phyloP scores from a whole-genome alignment of 192 early-diverging fungal genomes.

The Podila epicladia region DNA sequence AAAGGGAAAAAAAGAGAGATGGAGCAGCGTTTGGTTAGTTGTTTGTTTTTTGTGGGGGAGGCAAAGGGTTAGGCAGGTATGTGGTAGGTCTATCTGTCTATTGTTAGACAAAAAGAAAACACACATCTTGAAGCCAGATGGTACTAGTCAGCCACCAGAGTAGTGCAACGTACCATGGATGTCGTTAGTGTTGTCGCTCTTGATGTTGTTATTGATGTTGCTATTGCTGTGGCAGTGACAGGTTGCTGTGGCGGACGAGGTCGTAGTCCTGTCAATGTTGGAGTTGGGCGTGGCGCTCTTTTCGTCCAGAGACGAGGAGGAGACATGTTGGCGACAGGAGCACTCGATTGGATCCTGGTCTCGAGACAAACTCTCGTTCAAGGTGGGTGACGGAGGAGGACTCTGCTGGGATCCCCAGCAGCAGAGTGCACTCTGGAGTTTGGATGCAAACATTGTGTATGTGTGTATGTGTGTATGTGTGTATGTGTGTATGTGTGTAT shows the following conservation, averaged over 20 bases:
- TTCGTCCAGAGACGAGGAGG: background rate
- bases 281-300: background rate
- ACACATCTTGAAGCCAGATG: no score
- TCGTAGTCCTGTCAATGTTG: background rate
- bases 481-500: background rate
- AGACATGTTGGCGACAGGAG: no score
- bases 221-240: background rate
- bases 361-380: background rate
- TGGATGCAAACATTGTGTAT: slow-evolving; percentile 1
- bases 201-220: background rate
- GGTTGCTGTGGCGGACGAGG: background rate
- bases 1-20: background rate
- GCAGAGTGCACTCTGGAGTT: slow-evolving; percentile 29
- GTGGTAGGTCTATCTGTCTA: no score
- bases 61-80: no score
- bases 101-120: no score
- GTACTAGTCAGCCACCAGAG: no score
- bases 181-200: background rate
- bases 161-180: no score
- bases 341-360: background rate
- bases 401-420: slow-evolving; percentile 36
- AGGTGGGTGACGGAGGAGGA: slow-evolving; percentile 29
- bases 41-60: no score
- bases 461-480: background rate
- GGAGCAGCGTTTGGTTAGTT: no score